These are phyloP conservation scores for Gossypium longicalyx DNA, from an alignment of 345 rosid genomes.

Conservation along the genomic window DNA sequence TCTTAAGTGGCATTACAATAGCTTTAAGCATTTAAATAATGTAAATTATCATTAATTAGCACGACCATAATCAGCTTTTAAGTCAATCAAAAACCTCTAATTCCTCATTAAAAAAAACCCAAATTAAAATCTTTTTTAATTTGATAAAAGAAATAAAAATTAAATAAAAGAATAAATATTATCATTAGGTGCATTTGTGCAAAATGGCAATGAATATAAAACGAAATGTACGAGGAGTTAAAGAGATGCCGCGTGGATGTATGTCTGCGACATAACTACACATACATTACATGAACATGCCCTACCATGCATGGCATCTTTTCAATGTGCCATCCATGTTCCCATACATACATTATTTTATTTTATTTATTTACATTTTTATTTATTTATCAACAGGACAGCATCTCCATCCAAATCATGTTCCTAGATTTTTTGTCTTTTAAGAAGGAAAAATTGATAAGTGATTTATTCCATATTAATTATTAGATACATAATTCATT, in stretches of 20 bases:
- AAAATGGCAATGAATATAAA: not conserved
- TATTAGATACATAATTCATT: not conserved
- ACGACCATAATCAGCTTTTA: not conserved
- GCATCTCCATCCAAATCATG: not conserved
- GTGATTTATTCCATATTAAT: not conserved
- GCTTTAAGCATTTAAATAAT: not conserved
- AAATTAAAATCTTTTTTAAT: not conserved
- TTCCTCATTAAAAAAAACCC: not conserved
- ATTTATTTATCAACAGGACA: not conserved
- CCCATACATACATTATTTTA: not conserved
- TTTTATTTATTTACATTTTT: not conserved
- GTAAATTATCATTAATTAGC: not conserved
- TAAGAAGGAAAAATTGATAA: not conserved
- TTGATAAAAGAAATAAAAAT: not conserved
- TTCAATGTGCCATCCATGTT: not conserved
- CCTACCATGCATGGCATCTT: not conserved
- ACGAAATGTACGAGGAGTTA: not conserved
- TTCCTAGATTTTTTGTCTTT: not conserved
- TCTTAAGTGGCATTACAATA: not conserved
- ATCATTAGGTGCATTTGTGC: not conserved
- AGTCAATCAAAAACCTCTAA: not conserved
- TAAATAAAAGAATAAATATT: not conserved
- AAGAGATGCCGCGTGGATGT: slow-evolving; percentile 11
- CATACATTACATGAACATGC: not conserved
- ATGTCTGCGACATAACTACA: not conserved